Conservation (phyloP, 805 yeast species). For the Nakazawaea ambrosiae region DNA sequence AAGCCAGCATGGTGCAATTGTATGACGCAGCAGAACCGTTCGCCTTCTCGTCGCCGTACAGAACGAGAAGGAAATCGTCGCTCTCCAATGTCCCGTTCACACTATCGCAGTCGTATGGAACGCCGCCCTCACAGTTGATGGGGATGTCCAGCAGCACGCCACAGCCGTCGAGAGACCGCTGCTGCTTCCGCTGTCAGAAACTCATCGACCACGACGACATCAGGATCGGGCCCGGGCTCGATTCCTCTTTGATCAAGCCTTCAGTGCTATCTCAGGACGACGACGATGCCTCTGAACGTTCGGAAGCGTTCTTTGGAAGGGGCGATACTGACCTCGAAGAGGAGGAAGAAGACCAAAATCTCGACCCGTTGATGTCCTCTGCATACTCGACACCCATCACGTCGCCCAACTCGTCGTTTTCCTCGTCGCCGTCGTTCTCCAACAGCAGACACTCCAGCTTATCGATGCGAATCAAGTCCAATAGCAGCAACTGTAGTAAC, state of each 20-base stretch:
- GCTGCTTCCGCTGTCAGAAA: conserved; percentile 4
- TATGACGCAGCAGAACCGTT: background rate
- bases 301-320: too few species aligned
- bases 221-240: background rate
- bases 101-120: background rate
- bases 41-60: background rate
- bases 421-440: conserved; percentile 1
- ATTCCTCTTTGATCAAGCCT: conserved; percentile 2
- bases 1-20: too few species aligned
- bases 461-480: too few species aligned
- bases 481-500: background rate
- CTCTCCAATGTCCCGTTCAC: conserved; percentile 1
- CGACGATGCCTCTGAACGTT: too few species aligned
- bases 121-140: background rate
- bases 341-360: too few species aligned
- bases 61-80: conserved; percentile 6
- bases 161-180: background rate
- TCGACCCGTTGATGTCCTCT: background rate
- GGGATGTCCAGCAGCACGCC: too few species aligned
- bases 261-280: too few species aligned
- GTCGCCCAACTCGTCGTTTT: conserved; percentile 2
- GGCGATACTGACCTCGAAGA: too few species aligned
- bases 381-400: conserved; percentile 1
- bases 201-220: conserved; percentile 2
- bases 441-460: too few species aligned